phyloP scores from a whole-genome alignment of 345 rosid species.

The Gossypium turneri region DNA sequence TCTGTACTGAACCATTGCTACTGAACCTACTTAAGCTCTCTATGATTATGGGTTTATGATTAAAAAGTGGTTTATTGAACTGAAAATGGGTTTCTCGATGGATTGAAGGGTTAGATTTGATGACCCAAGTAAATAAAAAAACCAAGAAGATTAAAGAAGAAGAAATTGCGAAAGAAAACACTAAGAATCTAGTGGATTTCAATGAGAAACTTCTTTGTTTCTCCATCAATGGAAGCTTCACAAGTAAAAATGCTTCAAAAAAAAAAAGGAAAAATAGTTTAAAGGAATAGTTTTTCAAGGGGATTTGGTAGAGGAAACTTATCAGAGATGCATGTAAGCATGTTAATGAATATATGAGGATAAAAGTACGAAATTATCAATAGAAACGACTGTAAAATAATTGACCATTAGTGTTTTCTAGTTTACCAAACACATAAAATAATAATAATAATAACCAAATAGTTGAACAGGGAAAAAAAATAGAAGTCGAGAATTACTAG shows the following conservation, averaged over 20 bases:
- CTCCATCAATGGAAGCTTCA: conserved; percentile 45
- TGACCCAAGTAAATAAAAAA: conserved; percentile 48
- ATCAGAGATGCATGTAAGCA: background rate
- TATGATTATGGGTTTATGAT: conserved; percentile 23
- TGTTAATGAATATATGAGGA: no score
- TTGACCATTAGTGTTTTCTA: background rate
- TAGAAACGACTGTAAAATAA: background rate
- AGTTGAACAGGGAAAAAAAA: no score
- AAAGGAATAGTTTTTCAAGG: background rate
- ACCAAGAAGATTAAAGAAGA: conserved; percentile 52
- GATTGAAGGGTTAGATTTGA: conserved; percentile 50
- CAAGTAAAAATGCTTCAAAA: conserved; percentile 14
- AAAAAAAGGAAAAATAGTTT: background rate
- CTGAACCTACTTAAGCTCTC: conserved; percentile 23
- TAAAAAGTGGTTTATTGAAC: conserved; percentile 31
- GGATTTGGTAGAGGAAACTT: conserved; percentile 5
- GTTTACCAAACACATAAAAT: background rate
- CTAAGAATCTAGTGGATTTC: conserved; percentile 56
- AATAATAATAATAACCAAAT: no score
- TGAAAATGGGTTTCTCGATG: conserved; percentile 33
- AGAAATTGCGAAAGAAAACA: conserved; percentile 45
- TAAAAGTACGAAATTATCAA: background rate
- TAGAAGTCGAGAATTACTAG: no score
- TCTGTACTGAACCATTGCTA: conserved; percentile 27
- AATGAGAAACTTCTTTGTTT: conserved; percentile 72